phyloP scores from a whole-genome alignment of 257 asterid genomes.

The Phtheirospermum japonicum region DNA sequence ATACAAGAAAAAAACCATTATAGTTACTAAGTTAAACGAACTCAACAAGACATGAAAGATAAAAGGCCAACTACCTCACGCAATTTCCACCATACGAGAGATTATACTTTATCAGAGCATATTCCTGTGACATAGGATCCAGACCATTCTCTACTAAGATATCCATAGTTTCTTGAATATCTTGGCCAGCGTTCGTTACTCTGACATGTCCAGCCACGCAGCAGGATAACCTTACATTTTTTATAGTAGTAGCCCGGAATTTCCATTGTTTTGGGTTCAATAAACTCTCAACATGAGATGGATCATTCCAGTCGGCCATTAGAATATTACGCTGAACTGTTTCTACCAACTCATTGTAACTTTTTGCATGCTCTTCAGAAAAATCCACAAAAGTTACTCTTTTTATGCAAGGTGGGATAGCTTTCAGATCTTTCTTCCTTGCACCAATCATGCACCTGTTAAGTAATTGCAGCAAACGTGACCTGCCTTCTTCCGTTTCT shows the following conservation, averaged over 20 bases:
- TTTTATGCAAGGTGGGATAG: constrained; percentile 91
- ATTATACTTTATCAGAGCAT: constrained; percentile 52
- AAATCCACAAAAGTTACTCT: constrained; percentile 67
- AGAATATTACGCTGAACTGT: constrained; percentile 86
- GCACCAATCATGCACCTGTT: constrained; percentile 96
- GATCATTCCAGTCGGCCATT: constrained; percentile 97
- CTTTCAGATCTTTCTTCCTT: constrained; percentile 75
- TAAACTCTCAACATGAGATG: constrained; percentile 97
- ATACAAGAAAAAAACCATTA: constrained; percentile 25
- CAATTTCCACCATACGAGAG: constrained; percentile 73
- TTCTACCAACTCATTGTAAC: constrained; percentile 94
- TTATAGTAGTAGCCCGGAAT: constrained; percentile 72
- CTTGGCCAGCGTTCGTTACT: constrained; percentile 87
- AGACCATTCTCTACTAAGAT: constrained; percentile 60
- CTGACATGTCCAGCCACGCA: constrained; percentile 95
- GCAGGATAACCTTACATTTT: constrained; percentile 89
- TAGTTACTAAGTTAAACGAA: constrained; percentile 24
- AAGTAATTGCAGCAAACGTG: constrained; percentile 78
- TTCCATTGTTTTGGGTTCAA: constrained; percentile 96
- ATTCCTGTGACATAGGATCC: constrained; percentile 67
- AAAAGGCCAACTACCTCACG: constrained; percentile 54
- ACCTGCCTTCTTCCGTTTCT: constrained; percentile 93
- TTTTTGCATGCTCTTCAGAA: constrained; percentile 78
- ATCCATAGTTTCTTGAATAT: constrained; percentile 98
- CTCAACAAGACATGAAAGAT: constrained; percentile 24